A percentile compares a stretch with the other conserved stretches of the same genome.
phyloP scores from a whole-genome alignment of 805 yeast species.

The Cyberlindnera japonica region DNA sequence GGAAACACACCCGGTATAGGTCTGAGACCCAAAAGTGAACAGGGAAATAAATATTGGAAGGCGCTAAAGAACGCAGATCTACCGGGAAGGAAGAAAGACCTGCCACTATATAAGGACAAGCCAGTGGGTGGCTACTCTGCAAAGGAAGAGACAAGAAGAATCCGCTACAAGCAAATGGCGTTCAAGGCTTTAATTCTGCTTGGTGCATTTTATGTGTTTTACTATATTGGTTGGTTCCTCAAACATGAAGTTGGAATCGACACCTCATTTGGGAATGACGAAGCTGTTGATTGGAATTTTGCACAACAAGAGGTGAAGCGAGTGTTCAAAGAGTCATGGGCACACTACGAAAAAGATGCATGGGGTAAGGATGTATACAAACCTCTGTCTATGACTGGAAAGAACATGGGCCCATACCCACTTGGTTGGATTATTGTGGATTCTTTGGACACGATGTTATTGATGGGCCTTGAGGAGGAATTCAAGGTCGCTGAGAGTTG shows the following conservation, averaged over 20 bases:
- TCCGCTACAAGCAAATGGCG: constrained; percentile 33
- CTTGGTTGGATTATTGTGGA: constrained; percentile 94
- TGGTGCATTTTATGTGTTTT: constrained; percentile 38
- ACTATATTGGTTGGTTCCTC: constrained; percentile 29
- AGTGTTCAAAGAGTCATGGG: constrained; percentile 78
- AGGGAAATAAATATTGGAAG: constrained; percentile 22
- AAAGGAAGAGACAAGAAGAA: constrained; percentile 10
- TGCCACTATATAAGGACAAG: constrained; percentile 54
- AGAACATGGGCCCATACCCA: constrained; percentile 77
- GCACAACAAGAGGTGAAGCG: constrained; percentile 51
- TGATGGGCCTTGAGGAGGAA: constrained; percentile 64
- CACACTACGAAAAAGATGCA: constrained; percentile 65
- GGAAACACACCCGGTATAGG: constrained; percentile 20
- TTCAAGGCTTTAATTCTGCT: constrained; percentile 41
- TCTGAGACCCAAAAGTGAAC: constrained; percentile 10
- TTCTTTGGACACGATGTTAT: constrained; percentile 72
- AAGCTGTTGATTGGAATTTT: constrained; percentile 37
- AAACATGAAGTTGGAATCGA: constrained; percentile 15
- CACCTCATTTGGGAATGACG: constrained; percentile 7
- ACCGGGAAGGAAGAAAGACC: constrained; percentile 5
- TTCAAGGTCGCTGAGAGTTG: constrained; percentile 62
- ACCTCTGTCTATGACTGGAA: constrained; percentile 60
- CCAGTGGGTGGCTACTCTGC: constrained; percentile 29
- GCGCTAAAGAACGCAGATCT: constrained; percentile 17
- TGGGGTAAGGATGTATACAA: constrained; percentile 82